Evolutionary conservation across 129 eudicot genomes (phyloP).

Genomic region (Tanacetum coccineum): DNA sequence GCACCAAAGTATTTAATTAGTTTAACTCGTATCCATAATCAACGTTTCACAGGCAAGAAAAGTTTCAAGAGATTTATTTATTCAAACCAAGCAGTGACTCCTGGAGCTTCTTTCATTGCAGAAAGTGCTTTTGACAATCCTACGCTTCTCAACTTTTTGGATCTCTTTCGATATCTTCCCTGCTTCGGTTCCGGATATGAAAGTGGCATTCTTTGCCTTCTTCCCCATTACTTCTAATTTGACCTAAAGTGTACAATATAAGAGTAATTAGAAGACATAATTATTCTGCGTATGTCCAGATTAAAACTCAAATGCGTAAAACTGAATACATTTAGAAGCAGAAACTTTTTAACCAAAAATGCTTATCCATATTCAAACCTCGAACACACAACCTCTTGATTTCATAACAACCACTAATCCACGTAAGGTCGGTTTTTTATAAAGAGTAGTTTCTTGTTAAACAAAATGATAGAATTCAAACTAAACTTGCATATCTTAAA

Average conservation of each 20-base stretch:
- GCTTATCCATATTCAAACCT: too few species aligned
- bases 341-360: too few species aligned
- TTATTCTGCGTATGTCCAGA: background rate
- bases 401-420: too few species aligned
- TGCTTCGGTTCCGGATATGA: slow-evolving; percentile 88
- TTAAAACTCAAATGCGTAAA: too few species aligned
- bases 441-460: too few species aligned
- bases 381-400: too few species aligned
- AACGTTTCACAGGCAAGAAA: background rate
- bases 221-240: slow-evolving; percentile 95
- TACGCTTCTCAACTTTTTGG: slow-evolving; percentile 95
- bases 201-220: slow-evolving; percentile 98
- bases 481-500: background rate
- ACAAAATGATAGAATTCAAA: too few species aligned
- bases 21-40: background rate
- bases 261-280: background rate
- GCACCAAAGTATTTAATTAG: slow-evolving; percentile 4
- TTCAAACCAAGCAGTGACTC: slow-evolving; percentile 92
- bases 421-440: too few species aligned
- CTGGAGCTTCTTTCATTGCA: slow-evolving; percentile 98
- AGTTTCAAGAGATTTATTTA: background rate
- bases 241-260: slow-evolving; percentile 40
- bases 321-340: too few species aligned
- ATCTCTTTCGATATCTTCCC: slow-evolving; percentile 92
- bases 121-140: slow-evolving; percentile 81